These are phyloP conservation scores for Plasmodium berghei DNA, from an alignment of 169 alveolate species.

Conservation along the genomic window DNA sequence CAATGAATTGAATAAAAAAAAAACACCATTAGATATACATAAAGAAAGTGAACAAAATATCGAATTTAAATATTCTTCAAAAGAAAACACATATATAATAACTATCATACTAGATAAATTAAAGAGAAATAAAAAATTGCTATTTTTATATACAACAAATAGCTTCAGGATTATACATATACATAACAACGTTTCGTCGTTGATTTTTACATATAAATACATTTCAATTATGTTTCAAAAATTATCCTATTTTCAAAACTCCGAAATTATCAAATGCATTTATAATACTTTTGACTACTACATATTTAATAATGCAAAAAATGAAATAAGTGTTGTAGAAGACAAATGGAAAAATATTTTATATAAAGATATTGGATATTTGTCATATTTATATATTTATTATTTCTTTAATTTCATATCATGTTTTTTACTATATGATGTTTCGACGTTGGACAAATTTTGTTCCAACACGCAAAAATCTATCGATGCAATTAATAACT, in stretches of 20 bases:
- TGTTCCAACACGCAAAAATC: conserved; percentile 45
- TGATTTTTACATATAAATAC: conserved; percentile 58
- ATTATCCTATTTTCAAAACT: conserved; percentile 23
- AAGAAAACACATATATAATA: conserved; percentile 1
- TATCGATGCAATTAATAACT: conserved; percentile 33
- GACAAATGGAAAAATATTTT: conserved; percentile 14
- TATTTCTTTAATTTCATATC: conserved; percentile 45
- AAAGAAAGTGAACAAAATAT: neutral
- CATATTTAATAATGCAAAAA: conserved; percentile 10
- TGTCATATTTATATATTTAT: conserved; percentile 52
- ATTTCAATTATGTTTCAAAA: conserved; percentile 26
- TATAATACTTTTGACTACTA: conserved; percentile 26
- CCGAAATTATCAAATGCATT: conserved; percentile 22
- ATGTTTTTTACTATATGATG: conserved; percentile 57
- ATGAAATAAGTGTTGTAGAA: conserved; percentile 1
- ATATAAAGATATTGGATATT: conserved; percentile 57
- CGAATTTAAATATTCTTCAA: neutral
- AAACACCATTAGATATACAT: neutral
- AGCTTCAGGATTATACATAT: conserved; percentile 67
- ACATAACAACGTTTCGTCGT: conserved; percentile 37
- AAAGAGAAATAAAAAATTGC: conserved; percentile 40
- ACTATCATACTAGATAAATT: conserved; percentile 8
- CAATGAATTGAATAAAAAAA: neutral
- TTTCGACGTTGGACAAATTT: conserved; percentile 34
- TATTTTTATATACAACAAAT: conserved; percentile 52